Percentiles rank a stretch among this genome's conserved stretches.
phyloP scores from a whole-genome alignment of 257 asterid genomes.

The Rauvolfia tetraphylla region DNA sequence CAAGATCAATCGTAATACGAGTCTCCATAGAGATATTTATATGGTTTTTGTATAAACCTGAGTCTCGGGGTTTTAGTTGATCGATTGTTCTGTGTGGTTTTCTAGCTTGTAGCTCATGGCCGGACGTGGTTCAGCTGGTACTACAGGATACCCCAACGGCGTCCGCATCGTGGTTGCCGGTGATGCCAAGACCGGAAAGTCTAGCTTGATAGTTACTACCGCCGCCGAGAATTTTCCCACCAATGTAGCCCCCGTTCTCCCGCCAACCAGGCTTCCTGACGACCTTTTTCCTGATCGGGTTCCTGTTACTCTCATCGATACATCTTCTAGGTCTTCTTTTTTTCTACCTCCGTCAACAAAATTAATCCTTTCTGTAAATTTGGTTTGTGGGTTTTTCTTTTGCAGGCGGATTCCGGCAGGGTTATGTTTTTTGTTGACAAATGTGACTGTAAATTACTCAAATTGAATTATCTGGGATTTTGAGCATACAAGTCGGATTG shows the following conservation, averaged over 20 bases:
- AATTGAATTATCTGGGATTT: too few species aligned
- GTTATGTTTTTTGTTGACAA: not conserved
- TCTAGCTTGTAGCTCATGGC: slow-evolving; percentile 47
- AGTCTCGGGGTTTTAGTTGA: not conserved
- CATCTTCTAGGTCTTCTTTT: slow-evolving; percentile 66
- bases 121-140: slow-evolving; percentile 58
- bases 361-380: not conserved
- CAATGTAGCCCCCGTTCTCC: slow-evolving; percentile 71
- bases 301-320: slow-evolving; percentile 89
- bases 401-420: not conserved
- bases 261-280: slow-evolving; percentile 89
- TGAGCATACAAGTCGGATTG: too few species aligned
- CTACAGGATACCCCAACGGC: slow-evolving; percentile 39
- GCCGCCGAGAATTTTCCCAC: slow-evolving; percentile 66
- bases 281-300: slow-evolving; percentile 86
- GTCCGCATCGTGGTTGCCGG: slow-evolving; percentile 96
- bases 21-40: too few species aligned
- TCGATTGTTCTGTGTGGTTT: not conserved
- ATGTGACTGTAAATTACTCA: too few species aligned
- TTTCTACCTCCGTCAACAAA: not conserved
- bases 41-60: not conserved
- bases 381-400: not conserved
- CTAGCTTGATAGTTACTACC: slow-evolving; percentile 85
- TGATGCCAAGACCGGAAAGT: slow-evolving; percentile 84
- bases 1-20: not conserved